Percentiles rank a stretch among this genome's conserved stretches.
These are phyloP conservation scores for Leucocoprinus birnbaumii DNA, from an alignment of 768 basidiomycete genomes.

Conservation along the genomic window DNA sequence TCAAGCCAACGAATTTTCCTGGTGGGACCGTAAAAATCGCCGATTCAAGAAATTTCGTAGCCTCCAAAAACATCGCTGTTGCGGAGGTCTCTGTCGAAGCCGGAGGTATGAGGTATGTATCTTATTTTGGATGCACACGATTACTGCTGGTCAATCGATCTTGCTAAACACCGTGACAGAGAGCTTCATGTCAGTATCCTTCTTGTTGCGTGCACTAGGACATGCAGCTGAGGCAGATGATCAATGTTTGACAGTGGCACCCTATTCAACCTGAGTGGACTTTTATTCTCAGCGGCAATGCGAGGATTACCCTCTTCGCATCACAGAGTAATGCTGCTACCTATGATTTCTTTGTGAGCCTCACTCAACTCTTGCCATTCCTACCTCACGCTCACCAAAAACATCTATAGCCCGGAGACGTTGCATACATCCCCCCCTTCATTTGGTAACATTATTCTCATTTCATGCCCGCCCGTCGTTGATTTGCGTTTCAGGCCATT, in stretches of 20 bases:
- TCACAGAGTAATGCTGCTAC: slow-evolving; percentile 54
- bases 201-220: too few species aligned
- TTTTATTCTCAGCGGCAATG: slow-evolving; percentile 49
- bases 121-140: not conserved
- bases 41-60: slow-evolving; percentile 52
- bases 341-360: slow-evolving; percentile 50
- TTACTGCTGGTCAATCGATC: not conserved
- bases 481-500: slow-evolving; percentile 44
- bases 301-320: slow-evolving; percentile 61
- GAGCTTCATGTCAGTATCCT: not conserved
- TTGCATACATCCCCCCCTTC: slow-evolving; percentile 37
- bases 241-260: slow-evolving; percentile 42
- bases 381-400: not conserved
- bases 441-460: slow-evolving; percentile 20
- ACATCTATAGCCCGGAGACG: slow-evolving; percentile 29
- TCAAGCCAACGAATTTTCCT: slow-evolving; percentile 35
- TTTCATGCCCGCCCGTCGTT: not conserved
- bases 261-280: slow-evolving; percentile 69
- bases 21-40: slow-evolving; percentile 63
- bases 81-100: slow-evolving; percentile 58
- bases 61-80: slow-evolving; percentile 49
- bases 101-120: slow-evolving; percentile 51
- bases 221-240: too few species aligned
- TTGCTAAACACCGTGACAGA: not conserved
- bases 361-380: not conserved